Evolutionary conservation across 2,329 filamentous ascomycete species (phyloP).

Genomic region (Sporothrix pallida): DNA sequence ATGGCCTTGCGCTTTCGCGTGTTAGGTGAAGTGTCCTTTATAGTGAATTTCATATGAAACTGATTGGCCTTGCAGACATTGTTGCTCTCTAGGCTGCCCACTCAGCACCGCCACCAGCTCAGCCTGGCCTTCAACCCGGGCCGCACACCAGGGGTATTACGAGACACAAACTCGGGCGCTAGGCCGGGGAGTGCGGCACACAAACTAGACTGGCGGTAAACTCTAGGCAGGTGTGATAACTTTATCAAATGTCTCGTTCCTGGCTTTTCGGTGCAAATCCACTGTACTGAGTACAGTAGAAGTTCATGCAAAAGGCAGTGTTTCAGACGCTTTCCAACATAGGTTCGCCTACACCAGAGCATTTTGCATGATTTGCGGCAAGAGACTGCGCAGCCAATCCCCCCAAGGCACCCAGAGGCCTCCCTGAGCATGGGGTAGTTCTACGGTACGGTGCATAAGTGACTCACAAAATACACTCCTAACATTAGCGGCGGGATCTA

Average conservation of each 20-base stretch:
- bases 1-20: not conserved
- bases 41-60: conserved; percentile 22
- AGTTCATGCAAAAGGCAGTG: too few relatives aligned
- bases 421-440: conserved; percentile 15
- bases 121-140: conserved; percentile 12
- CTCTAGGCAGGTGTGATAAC: too few relatives aligned
- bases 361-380: conserved; percentile 7
- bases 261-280: too few relatives aligned
- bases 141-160: too few relatives aligned
- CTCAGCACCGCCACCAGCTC: conserved; percentile 15
- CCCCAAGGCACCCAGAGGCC: conserved; percentile 17
- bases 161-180: too few relatives aligned
- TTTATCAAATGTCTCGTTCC: too few relatives aligned
- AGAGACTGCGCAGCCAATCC: conserved; percentile 15
- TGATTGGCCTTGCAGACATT: not conserved
- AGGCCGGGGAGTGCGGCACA: too few relatives aligned
- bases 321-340: too few relatives aligned
- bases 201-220: too few relatives aligned
- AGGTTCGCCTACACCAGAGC: too few relatives aligned
- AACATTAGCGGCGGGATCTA: conserved; percentile 10
- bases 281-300: too few relatives aligned
- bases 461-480: conserved; percentile 1
- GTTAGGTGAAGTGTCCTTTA: conserved; percentile 15
- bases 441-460: conserved; percentile 4
- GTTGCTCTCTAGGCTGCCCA: conserved; percentile 5